Evolutionary conservation across 2,329 filamentous ascomycete genomes (phyloP).

Genomic region (Xylariaceae sp.): DNA sequence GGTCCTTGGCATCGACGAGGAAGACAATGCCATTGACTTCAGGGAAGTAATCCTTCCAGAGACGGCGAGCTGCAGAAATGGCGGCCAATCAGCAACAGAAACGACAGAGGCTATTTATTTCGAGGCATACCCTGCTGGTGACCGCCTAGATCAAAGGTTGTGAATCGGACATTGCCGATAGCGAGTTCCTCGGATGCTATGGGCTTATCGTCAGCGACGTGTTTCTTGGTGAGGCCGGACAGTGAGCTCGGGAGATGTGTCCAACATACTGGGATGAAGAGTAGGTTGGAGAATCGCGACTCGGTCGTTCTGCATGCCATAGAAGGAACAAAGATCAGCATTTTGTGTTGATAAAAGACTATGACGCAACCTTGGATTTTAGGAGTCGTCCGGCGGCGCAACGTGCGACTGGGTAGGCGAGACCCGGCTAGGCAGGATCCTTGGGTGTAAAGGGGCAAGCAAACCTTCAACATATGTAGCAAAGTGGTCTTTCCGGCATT

Average conservation of each 20-base stretch:
- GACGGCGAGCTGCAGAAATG: constrained; percentile 64
- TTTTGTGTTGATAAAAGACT: too few species aligned
- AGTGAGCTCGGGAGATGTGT: constrained; percentile 5
- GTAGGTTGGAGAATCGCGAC: constrained; percentile 88
- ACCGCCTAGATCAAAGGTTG: constrained; percentile 88
- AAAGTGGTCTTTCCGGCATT: constrained; percentile 94
- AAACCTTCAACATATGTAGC: constrained; percentile 90
- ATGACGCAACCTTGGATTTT: not conserved
- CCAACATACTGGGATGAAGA: constrained; percentile 74
- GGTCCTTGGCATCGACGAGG: constrained; percentile 95
- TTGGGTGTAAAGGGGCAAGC: constrained; percentile 25
- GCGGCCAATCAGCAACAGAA: constrained; percentile 6
- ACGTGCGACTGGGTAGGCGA: constrained; percentile 4
- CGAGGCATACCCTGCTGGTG: constrained; percentile 71
- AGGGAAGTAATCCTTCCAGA: constrained; percentile 97
- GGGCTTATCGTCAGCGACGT: constrained; percentile 22
- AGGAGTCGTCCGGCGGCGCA: too few species aligned
- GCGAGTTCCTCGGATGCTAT: constrained; percentile 83
- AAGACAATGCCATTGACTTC: constrained; percentile 97
- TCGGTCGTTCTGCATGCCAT: constrained; percentile 75
- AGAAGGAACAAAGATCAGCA: constrained; percentile 8
- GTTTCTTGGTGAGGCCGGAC: constrained; percentile 17
- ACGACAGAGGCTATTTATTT: not conserved
- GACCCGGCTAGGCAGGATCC: constrained; percentile 1
- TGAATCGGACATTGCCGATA: constrained; percentile 91